Base-by-base conservation (phyloP, 768 basidiomycete genomes). In the Rhodosporidiobolus odoratus region DNA sequence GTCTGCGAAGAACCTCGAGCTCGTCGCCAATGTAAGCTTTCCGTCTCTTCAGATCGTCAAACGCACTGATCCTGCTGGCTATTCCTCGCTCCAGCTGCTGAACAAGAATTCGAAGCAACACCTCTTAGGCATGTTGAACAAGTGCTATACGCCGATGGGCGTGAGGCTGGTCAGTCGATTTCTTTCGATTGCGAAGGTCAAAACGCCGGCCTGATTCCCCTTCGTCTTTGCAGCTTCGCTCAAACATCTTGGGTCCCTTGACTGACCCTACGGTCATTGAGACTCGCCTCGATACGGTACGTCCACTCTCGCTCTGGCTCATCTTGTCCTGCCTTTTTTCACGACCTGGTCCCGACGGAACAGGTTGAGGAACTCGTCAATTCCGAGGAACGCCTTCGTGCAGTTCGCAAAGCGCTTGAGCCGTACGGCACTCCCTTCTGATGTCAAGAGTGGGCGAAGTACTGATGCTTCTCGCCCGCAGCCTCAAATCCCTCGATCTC, bases 91-190 rank as follows among this genome's bases (percentile, higher is more conserved):
- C 9, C 63, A 76, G 75, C 41, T 74, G 10, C 54, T 75, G 34
- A 71, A 71, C 60, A 62, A 66, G 30, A 72, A 69, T 30, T 69
- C 69, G 53, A 75, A 72, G 54, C 72, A 75, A 37, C 62, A 48
- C 40, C 52, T 71, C 15, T 52, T 71, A 76, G 81, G 80, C 10
- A 59, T 79, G 8, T 73, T 81, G 50, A 90, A 97, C 76, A 83
- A 89, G 70, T 92, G 91, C 1, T 90, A 84, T 75, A 97, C 94
- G 0, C 87, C 92, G 0, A 97, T 97, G 92, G 95, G 88, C 2
- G 81, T 86, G 3, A 84, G 95, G 13, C 83, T 94, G 47, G 80
- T 97, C 10, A 37, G 52, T 25, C 52, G 32, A 1, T 4, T 30
- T 45, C 8, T 9, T 23, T 50, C 23, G 7, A 15, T 61, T 21